These are phyloP conservation scores for Striga hermonthica DNA, from an alignment of 305 asterid species.

Conservation along the genomic window DNA sequence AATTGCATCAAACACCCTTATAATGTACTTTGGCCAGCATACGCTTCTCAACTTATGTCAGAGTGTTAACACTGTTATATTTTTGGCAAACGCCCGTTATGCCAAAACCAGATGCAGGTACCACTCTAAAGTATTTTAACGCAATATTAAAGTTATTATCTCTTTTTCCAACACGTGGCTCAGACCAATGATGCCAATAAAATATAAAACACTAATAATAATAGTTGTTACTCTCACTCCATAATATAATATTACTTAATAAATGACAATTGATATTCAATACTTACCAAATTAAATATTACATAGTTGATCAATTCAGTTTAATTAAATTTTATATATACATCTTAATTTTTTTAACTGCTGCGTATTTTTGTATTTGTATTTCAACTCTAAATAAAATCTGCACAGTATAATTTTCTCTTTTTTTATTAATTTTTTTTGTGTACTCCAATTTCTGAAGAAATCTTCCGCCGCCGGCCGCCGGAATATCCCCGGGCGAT, in stretches of 20 bases:
- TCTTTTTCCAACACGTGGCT: constrained; percentile 23
- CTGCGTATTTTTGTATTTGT: constrained; percentile 47
- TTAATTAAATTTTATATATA: constrained; percentile 26
- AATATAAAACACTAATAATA: constrained; percentile 22
- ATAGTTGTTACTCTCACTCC: constrained; percentile 27
- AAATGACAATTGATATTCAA: no score
- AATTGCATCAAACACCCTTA: no score
- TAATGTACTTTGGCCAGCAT: no score
- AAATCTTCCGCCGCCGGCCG: constrained; percentile 41
- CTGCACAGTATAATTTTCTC: constrained; percentile 45
- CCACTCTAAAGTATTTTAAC: no score
- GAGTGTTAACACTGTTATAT: no score
- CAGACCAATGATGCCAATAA: constrained; percentile 27
- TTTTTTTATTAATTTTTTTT: constrained; percentile 29
- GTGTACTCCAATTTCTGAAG: constrained; percentile 39
- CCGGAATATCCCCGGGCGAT: constrained; percentile 37
- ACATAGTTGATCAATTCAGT: constrained; percentile 8
- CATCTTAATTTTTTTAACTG: constrained; percentile 40
- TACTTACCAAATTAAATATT: no score
- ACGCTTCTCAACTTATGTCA: no score
- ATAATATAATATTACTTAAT: constrained; percentile 22
- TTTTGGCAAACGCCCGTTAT: no score
- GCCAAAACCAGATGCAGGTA: no score
- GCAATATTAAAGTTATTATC: neutral
- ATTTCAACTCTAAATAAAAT: constrained; percentile 45